These are phyloP conservation scores for Gonium pectorale DNA, from an alignment of 139 green algal species.

Conservation along the genomic window DNA sequence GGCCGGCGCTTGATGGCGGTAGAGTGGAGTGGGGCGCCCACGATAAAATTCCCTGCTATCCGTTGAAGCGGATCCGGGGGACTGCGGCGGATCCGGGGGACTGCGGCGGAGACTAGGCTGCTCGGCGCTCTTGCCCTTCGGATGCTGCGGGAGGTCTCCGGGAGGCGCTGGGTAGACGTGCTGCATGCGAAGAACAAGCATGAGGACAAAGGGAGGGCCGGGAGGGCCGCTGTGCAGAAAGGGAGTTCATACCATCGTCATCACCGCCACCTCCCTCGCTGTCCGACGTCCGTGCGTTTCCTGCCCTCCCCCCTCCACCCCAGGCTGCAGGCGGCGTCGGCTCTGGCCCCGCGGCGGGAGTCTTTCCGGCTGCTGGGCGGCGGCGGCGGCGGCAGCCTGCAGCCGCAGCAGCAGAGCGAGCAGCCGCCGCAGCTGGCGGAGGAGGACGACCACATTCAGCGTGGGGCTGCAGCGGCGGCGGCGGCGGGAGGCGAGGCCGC, in stretches of 20 bases:
- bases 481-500: too few species aligned
- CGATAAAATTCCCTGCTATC: too few species aligned
- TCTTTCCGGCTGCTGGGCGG: background rate
- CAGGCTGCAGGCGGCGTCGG: conserved; percentile 26
- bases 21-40: too few species aligned
- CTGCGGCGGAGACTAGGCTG: background rate
- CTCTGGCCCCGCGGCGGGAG: background rate
- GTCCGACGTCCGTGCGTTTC: background rate
- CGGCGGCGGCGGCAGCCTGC: background rate
- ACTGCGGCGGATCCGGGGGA: background rate
- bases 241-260: background rate
- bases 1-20: too few species aligned
- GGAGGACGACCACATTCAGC: too few species aligned
- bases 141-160: background rate
- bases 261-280: background rate
- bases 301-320: background rate
- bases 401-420: background rate
- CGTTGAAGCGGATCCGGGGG: too few species aligned
- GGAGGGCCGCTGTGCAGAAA: too few species aligned
- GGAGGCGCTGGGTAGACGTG: too few species aligned
- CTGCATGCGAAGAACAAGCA: too few species aligned
- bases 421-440: background rate
- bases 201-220: too few species aligned
- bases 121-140: background rate
- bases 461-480: too few species aligned